Evolutionary conservation across 2,329 filamentous ascomycete genomes (phyloP), one percentile per base, ranked within the genome.

Genomic region (Colletotrichum lini): DNA sequence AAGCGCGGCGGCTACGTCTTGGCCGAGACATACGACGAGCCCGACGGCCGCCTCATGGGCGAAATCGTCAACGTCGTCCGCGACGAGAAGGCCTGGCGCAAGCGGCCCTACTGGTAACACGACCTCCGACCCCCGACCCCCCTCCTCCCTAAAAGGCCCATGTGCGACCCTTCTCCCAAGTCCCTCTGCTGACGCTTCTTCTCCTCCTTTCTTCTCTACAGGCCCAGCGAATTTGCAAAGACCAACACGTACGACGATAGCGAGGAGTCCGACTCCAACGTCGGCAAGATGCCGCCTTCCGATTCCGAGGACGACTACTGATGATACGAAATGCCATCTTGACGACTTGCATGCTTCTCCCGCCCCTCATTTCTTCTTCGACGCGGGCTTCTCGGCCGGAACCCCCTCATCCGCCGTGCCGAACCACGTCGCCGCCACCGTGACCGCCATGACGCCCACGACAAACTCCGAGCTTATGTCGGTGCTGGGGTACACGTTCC

Each of bases 21-120:
- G 13, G 88, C 98, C 16, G 93, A 98, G 75, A 77, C 85, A 18
- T 92, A 89, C 30, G 85, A 91, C 47, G 90, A 91, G 38, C 90
- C 91, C 62, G 91, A 92, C 54, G 94, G 94, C 77, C 95, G 94
- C 80, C 89, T 97, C 15, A 88, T 89, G 63, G 96, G 96, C 16
- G 94, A 98, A 81, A 98, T 99, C 77, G 87, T 97, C 75, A 98
- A 98, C 78, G 90, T 98, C 45, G 95, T 98, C 47, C 88, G 94
- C 47, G 94, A 98, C 78, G 95, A 98, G 84, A 97, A 94, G 83
- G 87, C 87, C 53, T 99, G 96, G 96, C 90, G 95, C 78, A 98
- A 97, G 83, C 91, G 93, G 84, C 77, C 86, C 12, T 99, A 96
- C 80, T 98, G 96, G 96, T 96, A 38, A 38, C 35, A 38, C 35